These are phyloP conservation scores for Phytophthora hybrid DNA, from an alignment of 352 stramenopile species.

Conservation along the genomic window DNA sequence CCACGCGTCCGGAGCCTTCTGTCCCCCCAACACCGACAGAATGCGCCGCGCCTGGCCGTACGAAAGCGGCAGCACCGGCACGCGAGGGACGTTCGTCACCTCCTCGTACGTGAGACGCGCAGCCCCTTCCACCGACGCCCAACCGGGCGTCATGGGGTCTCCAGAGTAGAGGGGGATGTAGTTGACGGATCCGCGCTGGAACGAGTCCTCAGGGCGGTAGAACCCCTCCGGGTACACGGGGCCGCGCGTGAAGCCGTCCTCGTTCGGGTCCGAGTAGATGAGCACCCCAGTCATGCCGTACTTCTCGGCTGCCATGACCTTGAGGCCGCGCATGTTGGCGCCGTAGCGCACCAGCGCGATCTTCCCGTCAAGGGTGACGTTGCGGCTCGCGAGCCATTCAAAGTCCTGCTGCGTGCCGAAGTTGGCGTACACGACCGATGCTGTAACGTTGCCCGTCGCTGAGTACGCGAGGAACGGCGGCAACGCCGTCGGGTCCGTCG, in stretches of 20 bases:
- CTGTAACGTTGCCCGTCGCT: too few species aligned
- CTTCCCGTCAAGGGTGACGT: constrained; percentile 55
- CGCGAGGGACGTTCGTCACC: constrained; percentile 37
- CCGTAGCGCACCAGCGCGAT: too few species aligned
- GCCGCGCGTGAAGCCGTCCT: too few species aligned
- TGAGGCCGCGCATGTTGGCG: too few species aligned
- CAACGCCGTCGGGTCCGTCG: too few species aligned
- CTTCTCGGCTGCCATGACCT: too few species aligned
- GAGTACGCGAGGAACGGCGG: too few species aligned
- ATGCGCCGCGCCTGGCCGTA: constrained; percentile 82
- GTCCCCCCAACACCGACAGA: constrained; percentile 66
- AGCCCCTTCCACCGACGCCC: constrained; percentile 44
- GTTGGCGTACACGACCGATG: too few species aligned
- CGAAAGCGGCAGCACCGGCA: constrained; percentile 55
- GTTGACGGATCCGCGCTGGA: constrained; percentile 85
- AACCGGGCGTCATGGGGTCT: constrained; percentile 64
- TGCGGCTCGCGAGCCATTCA: too few species aligned
- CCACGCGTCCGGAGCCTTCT: constrained; percentile 55
- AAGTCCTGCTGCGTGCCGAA: too few species aligned
- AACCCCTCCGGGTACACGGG: constrained; percentile 40
- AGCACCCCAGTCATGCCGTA: too few species aligned
- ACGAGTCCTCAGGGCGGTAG: constrained; percentile 47
- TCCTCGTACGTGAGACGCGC: constrained; percentile 47
- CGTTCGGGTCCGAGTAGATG: too few species aligned
- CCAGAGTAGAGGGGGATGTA: constrained; percentile 73